Percentiles rank a stretch among this genome's conserved stretches.
Conservation (phyloP, 345 rosid genomes). For the Gossypium raimondii region DNA sequence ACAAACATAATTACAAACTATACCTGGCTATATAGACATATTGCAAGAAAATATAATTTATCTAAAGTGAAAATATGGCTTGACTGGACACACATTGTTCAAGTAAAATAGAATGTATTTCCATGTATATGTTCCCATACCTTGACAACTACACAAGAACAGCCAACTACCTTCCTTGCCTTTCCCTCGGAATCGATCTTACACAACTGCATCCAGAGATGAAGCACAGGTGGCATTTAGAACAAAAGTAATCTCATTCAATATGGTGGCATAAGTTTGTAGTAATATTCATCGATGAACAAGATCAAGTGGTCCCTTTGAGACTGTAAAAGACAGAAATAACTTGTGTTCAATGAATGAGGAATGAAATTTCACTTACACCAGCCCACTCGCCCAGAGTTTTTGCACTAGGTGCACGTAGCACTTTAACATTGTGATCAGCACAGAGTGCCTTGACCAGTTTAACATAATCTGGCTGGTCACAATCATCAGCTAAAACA, state of each 20-base stretch:
- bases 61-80: not conserved
- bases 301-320: not conserved
- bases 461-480: slow-evolving; percentile 71
- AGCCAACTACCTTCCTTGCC: slow-evolving; percentile 80
- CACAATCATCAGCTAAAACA: slow-evolving; percentile 75
- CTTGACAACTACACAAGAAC: slow-evolving; percentile 76
- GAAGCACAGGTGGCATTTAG: not conserved
- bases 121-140: slow-evolving; percentile 21
- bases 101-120: not conserved
- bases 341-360: not conserved
- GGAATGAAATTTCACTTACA: slow-evolving; percentile 38
- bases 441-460: slow-evolving; percentile 69
- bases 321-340: not conserved
- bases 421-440: slow-evolving; percentile 57
- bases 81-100: not conserved
- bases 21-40: not conserved
- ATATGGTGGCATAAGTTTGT: not conserved
- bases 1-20: not conserved
- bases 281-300: not conserved
- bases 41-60: not conserved
- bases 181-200: slow-evolving; percentile 85
- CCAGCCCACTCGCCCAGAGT: slow-evolving; percentile 92
- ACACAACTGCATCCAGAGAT: slow-evolving; percentile 44
- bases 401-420: slow-evolving; percentile 63
- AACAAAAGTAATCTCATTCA: not conserved